Evolutionary conservation across 345 rosid species (phyloP), one percentile per base, ranked within the genome.

Genomic region (Brassica juncea): DNA sequence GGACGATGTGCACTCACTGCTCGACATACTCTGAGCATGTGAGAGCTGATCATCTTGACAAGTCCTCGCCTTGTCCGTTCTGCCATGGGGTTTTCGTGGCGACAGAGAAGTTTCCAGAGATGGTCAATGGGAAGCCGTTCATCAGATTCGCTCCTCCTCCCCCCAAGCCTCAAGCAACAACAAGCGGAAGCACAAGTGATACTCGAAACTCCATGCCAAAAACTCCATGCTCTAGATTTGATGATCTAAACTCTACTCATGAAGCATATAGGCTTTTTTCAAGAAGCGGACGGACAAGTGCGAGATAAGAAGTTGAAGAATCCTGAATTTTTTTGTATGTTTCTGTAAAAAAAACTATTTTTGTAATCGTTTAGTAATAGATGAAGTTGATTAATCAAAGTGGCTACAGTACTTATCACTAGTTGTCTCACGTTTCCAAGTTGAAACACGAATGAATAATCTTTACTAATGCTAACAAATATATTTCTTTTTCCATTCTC

Each of bases 1-100:
- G 98, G 97, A 94, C 98, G 58, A 49, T 85, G 60, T 94, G 98
- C 84, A 57, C 28, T 8, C 28, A 19, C 3, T 57, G 62, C 62
- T 57, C 4, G 28, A 57, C 62, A 8, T 49, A 57, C 62, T 57
- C 28, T 57, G 62, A 57, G 25, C 62, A 19, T 8, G 27, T 57
- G 12, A 19, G 62, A 19, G 28, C 62, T 8, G 25, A 9, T 57
- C 23, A 21, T 57, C 62, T 57, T 3, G 62, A 57, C 62, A 57
- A 57, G 62, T 8, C 4, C 14, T 57, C 4, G 62, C 11, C 3
- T 3, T 57, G 62, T 57, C 62, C 62, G 9, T 57, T 19, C 28
- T 57, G 62, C 62, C 4, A 0, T 57, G 5, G 27, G 84, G 76
- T 88, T 31, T 92, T 90, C 64, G 49, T 78, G 39, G 98, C 96